phyloP scores from a whole-genome alignment of 2,329 filamentous ascomycete species.

The Kalmusia sp. region DNA sequence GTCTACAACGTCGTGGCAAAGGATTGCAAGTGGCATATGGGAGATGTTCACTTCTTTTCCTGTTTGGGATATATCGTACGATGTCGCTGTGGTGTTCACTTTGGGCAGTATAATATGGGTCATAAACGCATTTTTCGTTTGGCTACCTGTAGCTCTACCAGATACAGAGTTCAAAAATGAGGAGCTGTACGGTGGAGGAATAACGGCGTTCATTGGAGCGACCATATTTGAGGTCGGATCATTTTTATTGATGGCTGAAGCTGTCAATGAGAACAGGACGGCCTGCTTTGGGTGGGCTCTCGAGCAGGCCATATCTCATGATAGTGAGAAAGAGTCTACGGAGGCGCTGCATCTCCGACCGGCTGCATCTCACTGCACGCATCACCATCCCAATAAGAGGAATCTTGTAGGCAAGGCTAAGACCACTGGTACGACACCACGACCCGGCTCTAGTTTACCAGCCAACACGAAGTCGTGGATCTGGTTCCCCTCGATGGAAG shows the following conservation, averaged over 20 bases:
- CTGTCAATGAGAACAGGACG: slow-evolving; percentile 69
- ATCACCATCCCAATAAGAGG: slow-evolving; percentile 45
- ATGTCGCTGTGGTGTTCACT: slow-evolving; percentile 63
- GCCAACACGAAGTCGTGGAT: slow-evolving; percentile 51
- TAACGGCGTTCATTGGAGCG: slow-evolving; percentile 71
- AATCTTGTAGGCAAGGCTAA: slow-evolving; percentile 34
- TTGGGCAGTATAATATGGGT: slow-evolving; percentile 55
- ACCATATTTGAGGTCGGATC: slow-evolving; percentile 72
- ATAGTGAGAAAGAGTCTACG: slow-evolving; percentile 22
- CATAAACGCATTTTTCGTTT: slow-evolving; percentile 68
- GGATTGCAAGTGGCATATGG: slow-evolving; percentile 47
- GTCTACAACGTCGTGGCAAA: slow-evolving; percentile 39
- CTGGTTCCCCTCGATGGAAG: slow-evolving; percentile 66
- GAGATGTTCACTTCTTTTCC: slow-evolving; percentile 57
- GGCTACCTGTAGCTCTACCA: slow-evolving; percentile 64
- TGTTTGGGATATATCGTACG: slow-evolving; percentile 64
- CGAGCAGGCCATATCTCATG: slow-evolving; percentile 55
- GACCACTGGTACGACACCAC: not conserved
- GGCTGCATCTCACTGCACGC: slow-evolving; percentile 33
- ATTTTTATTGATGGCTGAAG: slow-evolving; percentile 69
- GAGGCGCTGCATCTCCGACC: slow-evolving; percentile 17
- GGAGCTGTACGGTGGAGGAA: slow-evolving; percentile 61
- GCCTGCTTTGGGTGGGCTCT: slow-evolving; percentile 75
- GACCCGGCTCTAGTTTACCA: not conserved
- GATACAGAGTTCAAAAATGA: slow-evolving; percentile 63